Evolutionary conservation across 1,139 yeast species (phyloP), one percentile per base, ranked within the genome.

Genomic region (Candida glucosophila): DNA sequence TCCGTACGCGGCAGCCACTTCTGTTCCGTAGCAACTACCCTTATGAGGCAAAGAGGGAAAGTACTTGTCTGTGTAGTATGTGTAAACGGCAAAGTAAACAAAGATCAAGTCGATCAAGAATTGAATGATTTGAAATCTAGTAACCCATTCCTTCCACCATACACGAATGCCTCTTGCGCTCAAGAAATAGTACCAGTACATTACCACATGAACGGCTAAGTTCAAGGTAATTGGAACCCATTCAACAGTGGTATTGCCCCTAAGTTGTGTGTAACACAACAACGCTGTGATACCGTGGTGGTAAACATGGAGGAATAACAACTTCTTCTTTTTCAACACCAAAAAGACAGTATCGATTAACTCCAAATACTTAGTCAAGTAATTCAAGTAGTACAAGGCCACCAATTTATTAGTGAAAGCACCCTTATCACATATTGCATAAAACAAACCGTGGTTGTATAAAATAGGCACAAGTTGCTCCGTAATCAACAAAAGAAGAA

Each of bases 71-170:
- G 81, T 82, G 44, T 74, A 73, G 50, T 76, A 80, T 35, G 83
- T 77, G 66, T 83, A 88, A 29, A 95, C 78, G 30, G 95, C 95
- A 53, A 82, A 83, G 67, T 86, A 88, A 39, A 88, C 94, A 50
- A 86, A 86, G 23, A 71, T 73, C 51, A 90, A 72, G 55, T 90
- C 98, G 47, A 90, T 69, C 46, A 90, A 65, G 48, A 90, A 90
- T 63, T 90, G 98, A 45, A 82, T 72, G 58, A 90, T 90, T 65
- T 90, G 98, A 70, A 83, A 77, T 41, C 95, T 73, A 27, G 98
- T 90, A 42, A 90, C 96, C 96, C 96, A 90, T 62, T 88, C 95
- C 62, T 90, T 90, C 98, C 98, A 90, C 97, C 97, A 88, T 32
- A 90, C 96, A 44, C 90, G 77, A 51, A 88, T 82, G 34, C 95